phyloP scores from a whole-genome alignment of 1,284 basidiomycete species.

The Apiotrichum sp. region DNA sequence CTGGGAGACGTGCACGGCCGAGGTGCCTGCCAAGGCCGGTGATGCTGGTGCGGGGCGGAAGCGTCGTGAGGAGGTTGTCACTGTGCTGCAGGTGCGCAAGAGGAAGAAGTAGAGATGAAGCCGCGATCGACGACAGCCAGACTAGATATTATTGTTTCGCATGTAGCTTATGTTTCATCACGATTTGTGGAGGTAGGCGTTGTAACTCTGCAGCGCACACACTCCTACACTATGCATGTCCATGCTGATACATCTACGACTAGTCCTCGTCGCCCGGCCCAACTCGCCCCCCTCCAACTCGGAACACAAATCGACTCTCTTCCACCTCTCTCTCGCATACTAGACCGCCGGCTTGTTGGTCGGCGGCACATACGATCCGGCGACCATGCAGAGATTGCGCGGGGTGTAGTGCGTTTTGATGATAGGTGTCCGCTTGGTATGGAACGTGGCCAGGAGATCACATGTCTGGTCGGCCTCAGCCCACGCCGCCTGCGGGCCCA shows the following conservation, averaged over 20 bases:
- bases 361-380: slow-evolving; percentile 55
- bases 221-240: slow-evolving; percentile 17
- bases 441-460: slow-evolving; percentile 86
- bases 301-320: too few species aligned
- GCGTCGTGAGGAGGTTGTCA: slow-evolving; percentile 39
- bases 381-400: slow-evolving; percentile 85
- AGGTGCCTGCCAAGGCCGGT: slow-evolving; percentile 22
- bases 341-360: slow-evolving; percentile 20
- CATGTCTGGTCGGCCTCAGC: slow-evolving; percentile 42
- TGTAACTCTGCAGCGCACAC: too few species aligned
- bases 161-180: too few species aligned
- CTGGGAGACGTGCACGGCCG: slow-evolving; percentile 20
- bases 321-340: not conserved
- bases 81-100: slow-evolving; percentile 45
- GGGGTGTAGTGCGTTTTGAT: slow-evolving; percentile 89
- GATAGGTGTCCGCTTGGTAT: slow-evolving; percentile 91
- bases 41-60: slow-evolving; percentile 14
- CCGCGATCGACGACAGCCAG: too few species aligned
- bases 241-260: slow-evolving; percentile 3
- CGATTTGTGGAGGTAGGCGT: too few species aligned
- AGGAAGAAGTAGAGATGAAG: slow-evolving; percentile 32
- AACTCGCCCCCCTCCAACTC: too few species aligned
- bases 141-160: too few species aligned
- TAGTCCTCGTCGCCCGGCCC: too few species aligned
- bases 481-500: slow-evolving; percentile 31